These are phyloP conservation scores for Tephrocybe rancida DNA, from an alignment of 768 basidiomycete genomes.

Conservation along the genomic window DNA sequence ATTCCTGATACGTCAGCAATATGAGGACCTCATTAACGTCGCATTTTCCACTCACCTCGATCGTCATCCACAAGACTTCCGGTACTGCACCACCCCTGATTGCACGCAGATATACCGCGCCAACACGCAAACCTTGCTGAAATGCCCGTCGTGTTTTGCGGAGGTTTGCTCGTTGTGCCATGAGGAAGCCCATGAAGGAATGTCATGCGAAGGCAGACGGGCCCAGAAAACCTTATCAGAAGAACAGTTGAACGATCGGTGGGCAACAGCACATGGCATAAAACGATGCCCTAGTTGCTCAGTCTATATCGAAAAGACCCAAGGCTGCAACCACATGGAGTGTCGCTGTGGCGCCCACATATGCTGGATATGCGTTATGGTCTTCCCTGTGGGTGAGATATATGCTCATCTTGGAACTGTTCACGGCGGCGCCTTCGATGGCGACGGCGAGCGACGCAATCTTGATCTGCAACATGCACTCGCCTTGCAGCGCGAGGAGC, in stretches of 20 bases:
- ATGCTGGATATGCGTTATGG: constrained; percentile 55
- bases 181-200: constrained; percentile 52
- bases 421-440: constrained; percentile 19
- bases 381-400: constrained; percentile 29
- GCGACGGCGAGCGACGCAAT: constrained; percentile 11
- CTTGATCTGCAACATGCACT: constrained; percentile 9
- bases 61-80: constrained; percentile 54
- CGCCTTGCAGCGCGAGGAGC: constrained; percentile 4
- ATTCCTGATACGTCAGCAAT: constrained; percentile 51
- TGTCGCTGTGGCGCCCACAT: constrained; percentile 56
- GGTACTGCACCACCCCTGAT: constrained; percentile 73
- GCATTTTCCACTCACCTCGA: constrained; percentile 60
- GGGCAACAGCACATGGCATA: constrained; percentile 37
- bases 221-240: constrained; percentile 39
- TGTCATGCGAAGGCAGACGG: constrained; percentile 46
- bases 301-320: constrained; percentile 48
- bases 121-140: constrained; percentile 28
- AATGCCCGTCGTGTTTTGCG: constrained; percentile 56
- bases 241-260: constrained; percentile 41
- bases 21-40: constrained; percentile 52
- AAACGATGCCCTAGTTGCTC: constrained; percentile 51
- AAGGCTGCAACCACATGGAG: constrained; percentile 57
- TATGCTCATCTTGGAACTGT: constrained; percentile 12
- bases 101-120: constrained; percentile 66
- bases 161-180: constrained; percentile 51